Conservation (phyloP, 257 asterid genomes). For the Phtheirospermum japonicum region DNA sequence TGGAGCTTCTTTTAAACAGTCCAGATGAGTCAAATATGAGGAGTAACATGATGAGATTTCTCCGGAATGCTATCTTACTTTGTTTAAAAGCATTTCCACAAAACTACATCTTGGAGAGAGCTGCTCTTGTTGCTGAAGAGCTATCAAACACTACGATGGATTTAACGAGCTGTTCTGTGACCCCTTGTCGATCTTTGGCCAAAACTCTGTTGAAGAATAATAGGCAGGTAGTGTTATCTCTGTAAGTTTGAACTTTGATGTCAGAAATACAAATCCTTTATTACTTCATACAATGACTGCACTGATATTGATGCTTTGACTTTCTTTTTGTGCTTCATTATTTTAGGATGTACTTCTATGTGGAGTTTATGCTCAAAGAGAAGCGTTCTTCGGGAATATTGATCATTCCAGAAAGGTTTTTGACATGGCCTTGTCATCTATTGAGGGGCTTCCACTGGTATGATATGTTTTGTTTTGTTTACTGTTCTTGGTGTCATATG, state of each 20-base stretch:
- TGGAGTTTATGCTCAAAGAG: constrained; percentile 94
- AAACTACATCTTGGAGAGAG: constrained; percentile 83
- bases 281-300: constrained; percentile 20
- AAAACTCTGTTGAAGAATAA: constrained; percentile 73
- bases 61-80: constrained; percentile 78
- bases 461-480: constrained; percentile 24
- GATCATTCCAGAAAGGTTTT: constrained; percentile 88
- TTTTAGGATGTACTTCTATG: constrained; percentile 88
- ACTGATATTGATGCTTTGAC: constrained; percentile 23
- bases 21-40: constrained; percentile 61
- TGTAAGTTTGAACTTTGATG: constrained; percentile 7
- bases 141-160: constrained; percentile 67
- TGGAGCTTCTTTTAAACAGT: constrained; percentile 57
- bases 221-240: constrained; percentile 64
- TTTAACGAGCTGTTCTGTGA: constrained; percentile 45
- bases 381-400: constrained; percentile 76
- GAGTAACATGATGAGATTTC: constrained; percentile 68
- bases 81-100: constrained; percentile 74
- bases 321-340: constrained; percentile 20
- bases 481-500: constrained; percentile 25
- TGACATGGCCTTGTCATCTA: constrained; percentile 89
- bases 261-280: constrained; percentile 10
- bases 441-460: constrained; percentile 86
- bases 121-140: constrained; percentile 93
- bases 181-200: constrained; percentile 92